phyloP scores from a whole-genome alignment of 1,284 basidiomycete genomes.

The Ganoderma meredithae region DNA sequence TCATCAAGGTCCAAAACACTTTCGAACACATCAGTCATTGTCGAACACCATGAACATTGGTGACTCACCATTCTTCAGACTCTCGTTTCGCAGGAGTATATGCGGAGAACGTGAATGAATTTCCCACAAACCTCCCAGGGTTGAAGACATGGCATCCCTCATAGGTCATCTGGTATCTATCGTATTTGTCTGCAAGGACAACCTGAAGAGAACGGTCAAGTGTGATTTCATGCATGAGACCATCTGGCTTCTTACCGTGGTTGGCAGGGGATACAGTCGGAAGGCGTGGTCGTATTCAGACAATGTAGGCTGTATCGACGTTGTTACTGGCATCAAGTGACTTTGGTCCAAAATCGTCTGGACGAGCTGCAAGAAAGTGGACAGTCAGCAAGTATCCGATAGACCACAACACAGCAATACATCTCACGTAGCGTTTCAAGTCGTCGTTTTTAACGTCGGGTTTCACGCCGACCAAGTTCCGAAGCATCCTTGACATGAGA shows the following conservation, averaged over 20 bases:
- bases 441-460: constrained; percentile 77
- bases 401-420: neutral
- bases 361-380: constrained; percentile 72
- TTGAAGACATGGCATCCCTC: constrained; percentile 99
- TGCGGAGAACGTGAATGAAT: constrained; percentile 84
- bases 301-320: constrained; percentile 86
- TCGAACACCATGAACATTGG: neutral
- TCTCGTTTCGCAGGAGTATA: constrained; percentile 83
- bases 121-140: constrained; percentile 89
- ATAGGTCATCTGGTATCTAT: constrained; percentile 96
- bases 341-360: constrained; percentile 93
- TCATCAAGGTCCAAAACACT: constrained; percentile 29
- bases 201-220: constrained; percentile 56
- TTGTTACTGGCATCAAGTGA: constrained; percentile 88
- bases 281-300: constrained; percentile 94
- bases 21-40: neutral
- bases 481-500: constrained; percentile 91
- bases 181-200: constrained; percentile 97
- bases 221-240: constrained; percentile 16
- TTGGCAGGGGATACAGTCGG: constrained; percentile 94
- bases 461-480: constrained; percentile 90
- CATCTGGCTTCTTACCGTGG: constrained; percentile 66
- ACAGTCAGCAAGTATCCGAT: neutral
- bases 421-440: constrained; percentile 85
- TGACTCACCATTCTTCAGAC: constrained; percentile 77